These are phyloP conservation scores for Capsicum chinense DNA, from an alignment of 257 asterid genomes.

Conservation along the genomic window DNA sequence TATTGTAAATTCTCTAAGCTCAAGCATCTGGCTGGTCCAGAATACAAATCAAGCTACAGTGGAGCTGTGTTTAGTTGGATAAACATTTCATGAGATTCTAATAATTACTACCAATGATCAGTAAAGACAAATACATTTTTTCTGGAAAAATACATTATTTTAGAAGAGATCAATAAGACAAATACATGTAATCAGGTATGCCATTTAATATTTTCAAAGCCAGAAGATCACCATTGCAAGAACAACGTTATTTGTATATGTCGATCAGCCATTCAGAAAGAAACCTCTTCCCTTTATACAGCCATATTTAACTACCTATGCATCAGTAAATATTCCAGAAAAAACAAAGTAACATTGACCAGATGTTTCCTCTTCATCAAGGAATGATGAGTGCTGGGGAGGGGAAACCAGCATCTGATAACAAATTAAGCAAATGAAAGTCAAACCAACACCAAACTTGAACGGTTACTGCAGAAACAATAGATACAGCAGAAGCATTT, in stretches of 20 bases:
- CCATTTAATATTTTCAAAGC: background rate
- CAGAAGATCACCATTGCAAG: background rate
- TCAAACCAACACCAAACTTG: background rate
- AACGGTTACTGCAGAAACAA: background rate
- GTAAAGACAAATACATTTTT: background rate
- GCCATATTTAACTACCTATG: background rate
- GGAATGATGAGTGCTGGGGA: background rate
- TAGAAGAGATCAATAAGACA: background rate
- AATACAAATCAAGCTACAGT: background rate
- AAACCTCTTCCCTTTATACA: background rate
- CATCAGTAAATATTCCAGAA: background rate
- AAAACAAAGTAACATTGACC: background rate
- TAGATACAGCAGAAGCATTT: background rate
- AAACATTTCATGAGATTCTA: background rate
- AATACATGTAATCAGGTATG: background rate
- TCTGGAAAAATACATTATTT: background rate
- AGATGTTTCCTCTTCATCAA: background rate
- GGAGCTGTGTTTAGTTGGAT: background rate
- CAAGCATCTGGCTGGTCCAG: slow-evolving; percentile 7
- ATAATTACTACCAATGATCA: background rate
- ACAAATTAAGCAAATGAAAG: background rate
- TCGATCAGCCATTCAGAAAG: background rate
- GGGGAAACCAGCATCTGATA: background rate
- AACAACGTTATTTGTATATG: background rate
- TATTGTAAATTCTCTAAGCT: background rate